Conservation (phyloP, 192 early-diverging fungal genomes). For the Geranomyces variabilis region DNA sequence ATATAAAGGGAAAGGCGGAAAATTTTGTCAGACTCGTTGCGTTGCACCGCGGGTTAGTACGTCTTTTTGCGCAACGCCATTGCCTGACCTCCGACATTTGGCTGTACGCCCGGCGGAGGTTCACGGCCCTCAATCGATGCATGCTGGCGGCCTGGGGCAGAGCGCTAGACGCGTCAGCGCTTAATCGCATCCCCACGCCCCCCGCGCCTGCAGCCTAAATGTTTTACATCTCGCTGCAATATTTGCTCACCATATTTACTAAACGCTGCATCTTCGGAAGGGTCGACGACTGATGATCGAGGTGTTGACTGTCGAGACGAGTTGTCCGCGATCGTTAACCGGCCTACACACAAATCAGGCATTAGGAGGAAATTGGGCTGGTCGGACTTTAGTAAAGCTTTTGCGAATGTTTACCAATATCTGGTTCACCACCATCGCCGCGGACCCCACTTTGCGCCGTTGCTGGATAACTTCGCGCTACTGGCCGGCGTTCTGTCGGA, state of each 20-base stretch:
- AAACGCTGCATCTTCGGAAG: neutral
- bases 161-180: too few species aligned
- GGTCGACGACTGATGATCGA: neutral
- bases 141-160: conserved; percentile 1
- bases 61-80: too few species aligned
- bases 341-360: neutral
- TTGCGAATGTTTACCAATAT: conserved; percentile 22
- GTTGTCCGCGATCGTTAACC: conserved; percentile 1
- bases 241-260: conserved; percentile 3
- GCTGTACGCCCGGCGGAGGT: neutral
- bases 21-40: too few species aligned
- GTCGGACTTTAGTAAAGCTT: too few species aligned
- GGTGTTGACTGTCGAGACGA: conserved; percentile 8
- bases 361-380: too few species aligned
- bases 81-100: conserved; percentile 5
- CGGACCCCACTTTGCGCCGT: neutral
- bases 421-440: neutral
- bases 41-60: too few species aligned
- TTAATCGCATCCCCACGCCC: too few species aligned
- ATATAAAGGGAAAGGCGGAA: too few species aligned
- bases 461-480: conserved; percentile 14
- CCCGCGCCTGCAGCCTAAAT: too few species aligned
- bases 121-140: conserved; percentile 2
- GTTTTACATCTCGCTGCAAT: too few species aligned
- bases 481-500: conserved; percentile 13